phyloP scores from a whole-genome alignment of 2,329 filamentous ascomycete genomes.

The Fusarium secorum region DNA sequence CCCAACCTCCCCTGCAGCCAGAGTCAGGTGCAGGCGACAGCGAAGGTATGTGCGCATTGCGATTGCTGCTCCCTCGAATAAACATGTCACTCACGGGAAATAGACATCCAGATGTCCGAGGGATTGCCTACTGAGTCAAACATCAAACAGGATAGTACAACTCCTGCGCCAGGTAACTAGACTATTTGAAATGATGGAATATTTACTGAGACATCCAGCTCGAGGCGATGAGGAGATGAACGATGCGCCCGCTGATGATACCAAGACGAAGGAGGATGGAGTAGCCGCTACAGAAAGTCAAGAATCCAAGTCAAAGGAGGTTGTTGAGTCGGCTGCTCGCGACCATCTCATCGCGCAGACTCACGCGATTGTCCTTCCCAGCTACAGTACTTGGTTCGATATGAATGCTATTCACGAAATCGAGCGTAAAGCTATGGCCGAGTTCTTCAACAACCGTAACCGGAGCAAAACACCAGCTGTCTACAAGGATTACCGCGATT shows the following conservation, averaged over 20 bases:
- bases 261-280: conserved; percentile 59
- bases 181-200: conserved; percentile 73
- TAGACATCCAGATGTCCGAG: conserved; percentile 72
- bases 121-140: conserved; percentile 54
- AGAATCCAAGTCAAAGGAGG: conserved; percentile 77
- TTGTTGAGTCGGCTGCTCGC: conserved; percentile 84
- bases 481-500: conserved; percentile 99
- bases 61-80: not conserved
- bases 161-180: conserved; percentile 61
- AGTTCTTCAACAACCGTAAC: conserved; percentile 99
- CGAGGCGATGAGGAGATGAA: conserved; percentile 84
- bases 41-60: conserved; percentile 54
- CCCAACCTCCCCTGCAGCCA: conserved; percentile 61
- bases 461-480: conserved; percentile 96
- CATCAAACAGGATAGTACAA: conserved; percentile 69
- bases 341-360: conserved; percentile 93
- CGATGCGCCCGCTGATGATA: conserved; percentile 64
- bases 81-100: conserved; percentile 27
- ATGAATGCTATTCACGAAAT: conserved; percentile 92
- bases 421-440: conserved; percentile 92
- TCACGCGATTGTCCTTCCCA: conserved; percentile 94
- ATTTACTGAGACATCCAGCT: conserved; percentile 59
- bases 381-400: conserved; percentile 99
- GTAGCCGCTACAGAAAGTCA: conserved; percentile 59
- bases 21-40: conserved; percentile 51